Evolutionary conservation across 2,329 filamentous ascomycete genomes (phyloP).

Genomic region (Trichoderma citrinoviride): DNA sequence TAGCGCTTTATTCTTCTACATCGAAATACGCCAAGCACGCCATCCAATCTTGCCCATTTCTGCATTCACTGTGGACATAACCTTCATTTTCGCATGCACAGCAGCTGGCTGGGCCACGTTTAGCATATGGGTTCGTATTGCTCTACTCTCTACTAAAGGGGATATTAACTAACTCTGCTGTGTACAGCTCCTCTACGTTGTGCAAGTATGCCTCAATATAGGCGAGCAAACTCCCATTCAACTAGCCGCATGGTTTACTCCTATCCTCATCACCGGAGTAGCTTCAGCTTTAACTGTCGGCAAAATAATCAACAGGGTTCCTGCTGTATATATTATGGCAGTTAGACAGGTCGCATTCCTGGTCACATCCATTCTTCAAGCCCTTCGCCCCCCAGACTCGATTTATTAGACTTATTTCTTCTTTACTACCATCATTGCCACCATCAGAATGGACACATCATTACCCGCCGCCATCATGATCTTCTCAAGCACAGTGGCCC

Average conservation of each 20-base stretch:
- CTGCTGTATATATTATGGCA: no score
- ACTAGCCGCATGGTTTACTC: neutral
- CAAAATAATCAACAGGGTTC: no score
- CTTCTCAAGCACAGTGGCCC: constrained; percentile 51
- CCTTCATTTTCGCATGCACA: constrained; percentile 57
- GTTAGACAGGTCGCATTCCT: no score
- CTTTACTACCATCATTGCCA: constrained; percentile 44
- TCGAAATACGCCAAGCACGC: constrained; percentile 49
- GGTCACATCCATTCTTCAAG: no score
- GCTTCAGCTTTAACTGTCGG: neutral
- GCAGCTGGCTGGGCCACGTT: constrained; percentile 39
- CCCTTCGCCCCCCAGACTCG: constrained; percentile 24
- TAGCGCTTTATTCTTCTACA: constrained; percentile 53
- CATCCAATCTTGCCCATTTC: constrained; percentile 58
- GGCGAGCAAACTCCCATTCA: no score
- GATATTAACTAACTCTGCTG: no score
- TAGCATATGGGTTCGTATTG: neutral
- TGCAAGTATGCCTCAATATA: no score
- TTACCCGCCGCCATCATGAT: constrained; percentile 62
- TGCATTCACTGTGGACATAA: constrained; percentile 43
- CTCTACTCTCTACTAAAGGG: no score
- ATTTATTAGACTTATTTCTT: neutral
- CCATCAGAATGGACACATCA: constrained; percentile 60
- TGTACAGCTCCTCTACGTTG: no score
- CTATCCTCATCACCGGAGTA: neutral